Evolutionary conservation across 306 rosid genomes (phyloP), one percentile per base, ranked within the genome.

Genomic region (Boehmeria nivea): DNA sequence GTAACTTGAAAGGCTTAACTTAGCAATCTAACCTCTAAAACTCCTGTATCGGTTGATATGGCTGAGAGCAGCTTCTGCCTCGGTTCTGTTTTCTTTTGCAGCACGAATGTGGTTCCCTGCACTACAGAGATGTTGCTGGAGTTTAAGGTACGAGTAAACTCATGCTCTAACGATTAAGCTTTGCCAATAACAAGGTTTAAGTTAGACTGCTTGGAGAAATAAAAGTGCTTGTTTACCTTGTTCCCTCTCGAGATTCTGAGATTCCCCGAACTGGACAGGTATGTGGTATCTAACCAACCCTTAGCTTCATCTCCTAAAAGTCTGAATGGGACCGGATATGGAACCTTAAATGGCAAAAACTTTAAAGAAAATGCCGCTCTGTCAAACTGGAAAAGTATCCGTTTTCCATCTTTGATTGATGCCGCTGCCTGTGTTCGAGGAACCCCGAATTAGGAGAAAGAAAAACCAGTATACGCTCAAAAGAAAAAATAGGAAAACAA

Each of bases 51-150:
- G 0, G 82, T 69, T 26, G 96, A 87, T 69, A 91, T 73, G 26
- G 94, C 77, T 44, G 91, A 64, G 59, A 91, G 66, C 64, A 91
- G 61, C 51, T 68, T 81, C 69, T 91, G 95, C 76, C 95, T 91
- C 0, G 84, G 83, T 73, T 71, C 87, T 19, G 84, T 73, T 68
- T 80, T 80, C 95, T 91, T 91, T 69, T 82, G 98, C 65, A 82
- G 73, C 66, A 91, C 96, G 67, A 91, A 91, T 46, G 95, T 87
- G 67, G 98, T 91, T 79, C 99, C 95, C 96, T 87, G 95, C 95
- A 84, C 96, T 82, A 91, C 57, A 77, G 60, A 76, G 66, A 69
- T 60, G 76, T 63, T 78, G 70, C 76, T 67, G 68, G 62, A 58
- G 70, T 62, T 72, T 87, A 61, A 85, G 84, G 66, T 3, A 62